phyloP scores from a whole-genome alignment of 1,284 basidiomycete genomes.

The Cutaneotrichosporon sp. region DNA sequence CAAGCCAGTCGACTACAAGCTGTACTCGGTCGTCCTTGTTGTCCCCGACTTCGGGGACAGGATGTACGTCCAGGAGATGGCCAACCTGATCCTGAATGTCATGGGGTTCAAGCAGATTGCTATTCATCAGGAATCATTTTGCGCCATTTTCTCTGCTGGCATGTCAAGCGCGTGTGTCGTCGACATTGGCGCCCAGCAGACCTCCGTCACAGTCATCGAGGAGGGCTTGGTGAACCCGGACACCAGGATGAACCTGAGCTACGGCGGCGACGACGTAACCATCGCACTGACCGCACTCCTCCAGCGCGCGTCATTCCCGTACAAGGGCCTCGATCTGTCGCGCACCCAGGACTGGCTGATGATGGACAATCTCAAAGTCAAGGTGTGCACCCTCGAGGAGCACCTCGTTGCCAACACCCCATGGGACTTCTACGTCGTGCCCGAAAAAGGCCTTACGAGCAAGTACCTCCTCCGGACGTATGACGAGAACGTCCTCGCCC shows the following conservation, averaged over 20 bases:
- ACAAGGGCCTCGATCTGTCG: conserved; percentile 70
- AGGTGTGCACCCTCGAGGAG: conserved; percentile 79
- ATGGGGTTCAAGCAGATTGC: conserved; percentile 91
- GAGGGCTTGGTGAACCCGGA: conserved; percentile 87
- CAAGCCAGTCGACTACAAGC: conserved; percentile 58
- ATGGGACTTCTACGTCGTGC: conserved; percentile 81
- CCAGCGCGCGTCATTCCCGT: conserved; percentile 78
- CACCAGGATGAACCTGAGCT: conserved; percentile 78
- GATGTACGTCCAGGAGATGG: conserved; percentile 73
- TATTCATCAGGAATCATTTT: conserved; percentile 87
- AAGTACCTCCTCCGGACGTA: conserved; percentile 90
- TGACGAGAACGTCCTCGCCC: conserved; percentile 91
- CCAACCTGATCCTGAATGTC: conserved; percentile 66
- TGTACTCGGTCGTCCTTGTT: conserved; percentile 81
- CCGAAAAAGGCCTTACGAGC: conserved; percentile 64
- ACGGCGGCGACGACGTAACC: conserved; percentile 92
- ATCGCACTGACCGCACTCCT: conserved; percentile 79
- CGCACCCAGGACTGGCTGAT: conserved; percentile 78
- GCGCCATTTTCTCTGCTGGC: conserved; percentile 92
- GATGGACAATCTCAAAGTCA: conserved; percentile 80
- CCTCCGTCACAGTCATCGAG: conserved; percentile 88
- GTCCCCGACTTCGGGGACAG: conserved; percentile 90
- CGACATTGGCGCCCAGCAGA: conserved; percentile 81
- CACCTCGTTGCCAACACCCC: conserved; percentile 78
- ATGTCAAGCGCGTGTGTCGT: conserved; percentile 92